These are phyloP conservation scores for Sporothrix sp. DNA, from an alignment of 2,329 filamentous ascomycete genomes.

Conservation along the genomic window DNA sequence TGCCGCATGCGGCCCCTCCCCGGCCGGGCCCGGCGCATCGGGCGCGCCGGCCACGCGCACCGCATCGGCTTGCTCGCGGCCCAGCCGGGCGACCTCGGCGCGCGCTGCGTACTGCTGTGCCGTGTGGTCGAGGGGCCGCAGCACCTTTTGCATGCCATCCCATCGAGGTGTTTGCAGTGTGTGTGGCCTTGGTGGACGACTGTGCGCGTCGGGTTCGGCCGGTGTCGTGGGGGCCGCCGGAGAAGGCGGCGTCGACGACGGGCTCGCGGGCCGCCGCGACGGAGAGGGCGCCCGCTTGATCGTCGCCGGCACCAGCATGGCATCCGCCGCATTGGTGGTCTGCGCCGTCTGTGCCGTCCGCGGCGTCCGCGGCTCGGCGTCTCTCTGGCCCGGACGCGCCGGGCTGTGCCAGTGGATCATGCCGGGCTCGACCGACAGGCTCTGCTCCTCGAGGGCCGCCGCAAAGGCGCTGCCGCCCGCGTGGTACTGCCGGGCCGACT, in stretches of 20 bases:
- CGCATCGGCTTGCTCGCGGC: not conserved
- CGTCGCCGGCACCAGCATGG: not conserved
- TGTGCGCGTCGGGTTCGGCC: not conserved
- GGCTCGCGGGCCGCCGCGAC: not conserved
- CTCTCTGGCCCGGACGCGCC: not conserved
- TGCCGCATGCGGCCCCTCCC: too few species aligned
- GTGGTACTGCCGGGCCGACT: slow-evolving; percentile 30
- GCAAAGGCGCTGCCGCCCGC: slow-evolving; percentile 22
- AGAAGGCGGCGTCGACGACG: not conserved
- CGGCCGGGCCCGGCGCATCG: not conserved
- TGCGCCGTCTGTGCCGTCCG: not conserved
- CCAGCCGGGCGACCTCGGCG: not conserved
- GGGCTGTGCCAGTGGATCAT: slow-evolving; percentile 6
- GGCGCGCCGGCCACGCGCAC: not conserved
- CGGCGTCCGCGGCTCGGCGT: not conserved
- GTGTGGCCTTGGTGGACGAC: too few species aligned
- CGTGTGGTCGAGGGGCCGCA: slow-evolving; percentile 1
- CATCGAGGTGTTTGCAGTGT: too few species aligned
- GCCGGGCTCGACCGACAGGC: slow-evolving; percentile 6
- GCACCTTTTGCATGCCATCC: not conserved
- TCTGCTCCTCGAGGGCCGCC: slow-evolving; percentile 20
- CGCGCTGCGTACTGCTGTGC: slow-evolving; percentile 8
- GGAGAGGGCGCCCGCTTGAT: not conserved
- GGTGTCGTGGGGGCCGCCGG: not conserved
- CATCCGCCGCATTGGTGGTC: not conserved